phyloP scores from a whole-genome alignment of 2,329 filamentous ascomycete species.

The Cladobotryum mycophilum region DNA sequence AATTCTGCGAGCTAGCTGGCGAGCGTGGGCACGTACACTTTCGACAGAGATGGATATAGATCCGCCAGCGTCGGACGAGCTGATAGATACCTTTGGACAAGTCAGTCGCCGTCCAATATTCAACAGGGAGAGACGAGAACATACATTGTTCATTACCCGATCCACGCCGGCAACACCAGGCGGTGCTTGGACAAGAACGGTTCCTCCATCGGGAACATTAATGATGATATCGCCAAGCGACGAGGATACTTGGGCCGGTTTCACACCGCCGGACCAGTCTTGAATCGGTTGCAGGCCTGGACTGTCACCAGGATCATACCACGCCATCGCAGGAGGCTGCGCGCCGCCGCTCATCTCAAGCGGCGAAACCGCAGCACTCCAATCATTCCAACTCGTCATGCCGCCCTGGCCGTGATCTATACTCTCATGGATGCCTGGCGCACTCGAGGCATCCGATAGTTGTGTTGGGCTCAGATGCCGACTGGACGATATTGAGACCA shows the following conservation, averaged over 20 bases:
- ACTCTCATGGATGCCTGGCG: background rate
- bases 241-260: background rate
- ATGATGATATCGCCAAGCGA: conserved; percentile 2
- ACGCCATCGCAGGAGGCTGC: background rate
- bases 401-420: background rate
- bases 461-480: conserved; percentile 9
- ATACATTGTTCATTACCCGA: conserved; percentile 13
- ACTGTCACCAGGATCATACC: conserved; percentile 5
- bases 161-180: background rate
- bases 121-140: background rate
- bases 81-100: conserved; percentile 15
- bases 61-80: conserved; percentile 1
- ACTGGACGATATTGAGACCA: conserved; percentile 23
- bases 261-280: background rate
- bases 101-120: conserved; percentile 12
- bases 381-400: conserved; percentile 2
- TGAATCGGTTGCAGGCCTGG: background rate
- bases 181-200: background rate
- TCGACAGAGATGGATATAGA: conserved; percentile 10
- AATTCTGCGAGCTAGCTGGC: background rate
- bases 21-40: conserved; percentile 13
- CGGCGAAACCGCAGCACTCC: conserved; percentile 1
- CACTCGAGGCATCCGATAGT: background rate
- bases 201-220: background rate
- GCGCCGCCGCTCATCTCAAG: background rate